Base-by-base conservation (phyloP, 2,329 filamentous ascomycete genomes). In the Domatiomyces catenatus region DNA sequence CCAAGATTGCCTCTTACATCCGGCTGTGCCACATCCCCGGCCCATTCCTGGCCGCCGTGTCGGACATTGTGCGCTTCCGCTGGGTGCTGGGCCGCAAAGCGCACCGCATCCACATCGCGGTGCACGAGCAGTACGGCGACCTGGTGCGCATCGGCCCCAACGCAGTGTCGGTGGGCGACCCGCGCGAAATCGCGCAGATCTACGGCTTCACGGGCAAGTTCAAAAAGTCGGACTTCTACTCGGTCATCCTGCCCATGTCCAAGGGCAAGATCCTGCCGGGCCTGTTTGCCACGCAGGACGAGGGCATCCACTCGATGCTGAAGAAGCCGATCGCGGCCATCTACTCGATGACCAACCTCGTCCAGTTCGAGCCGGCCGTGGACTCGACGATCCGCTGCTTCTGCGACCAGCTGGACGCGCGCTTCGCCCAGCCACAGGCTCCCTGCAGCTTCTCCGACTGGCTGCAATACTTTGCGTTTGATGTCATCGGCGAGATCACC, bases 261-360 rank as follows among this genome's bases (percentile, higher is more conserved):
- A 64, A 62, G 15, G 62, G 63, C 1, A 58, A 55, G 18, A 54
- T 54, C 7, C 53, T 60, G 2, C 57, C 61, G 18, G 61, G 58
- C 44, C 60, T 69, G 7, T 69, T 71, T 53, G 66, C 63, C 10
- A 63, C 64, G 1, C 63, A 63, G 5, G 66, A 71, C 46, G 69
- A 72, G 48, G 57, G 50, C 1, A 64, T 65, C 20, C 71, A 74
- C 54, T 64, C 66, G 1, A 61, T 57, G 8, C 66, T 69, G 5
- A 69, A 68, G 46, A 62, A 66, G 12, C 60, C 64, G 0, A 62
- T 71, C 10, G 65, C 69, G 0, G 60, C 61, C 32, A 62, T 65
- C 0, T 72, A 72, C 53, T 64, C 67, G 1, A 63, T 73, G 59
- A 67, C 60, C 18, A 69, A 63, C 0, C 52, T 72, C 10, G 62